Conservation (phyloP, 768 basidiomycete genomes). For the Tylopilus sp. region DNA sequence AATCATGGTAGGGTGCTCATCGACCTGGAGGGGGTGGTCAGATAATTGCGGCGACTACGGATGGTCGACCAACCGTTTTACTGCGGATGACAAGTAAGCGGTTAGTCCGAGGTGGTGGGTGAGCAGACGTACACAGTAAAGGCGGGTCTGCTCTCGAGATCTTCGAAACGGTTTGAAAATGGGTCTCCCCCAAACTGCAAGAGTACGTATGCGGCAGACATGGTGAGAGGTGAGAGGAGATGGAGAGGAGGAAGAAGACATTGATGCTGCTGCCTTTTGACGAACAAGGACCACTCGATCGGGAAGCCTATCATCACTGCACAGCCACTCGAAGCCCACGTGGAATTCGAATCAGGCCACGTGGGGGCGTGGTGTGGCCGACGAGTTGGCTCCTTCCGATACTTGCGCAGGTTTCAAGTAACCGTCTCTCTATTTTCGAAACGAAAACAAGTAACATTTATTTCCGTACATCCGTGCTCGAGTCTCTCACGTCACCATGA, state of each 20-base stretch:
- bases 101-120: neutral
- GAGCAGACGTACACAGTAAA: constrained; percentile 59
- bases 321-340: constrained; percentile 34
- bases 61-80: constrained; percentile 17
- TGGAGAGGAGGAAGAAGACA: constrained; percentile 14
- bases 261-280: constrained; percentile 30
- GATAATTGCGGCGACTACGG: neutral
- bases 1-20: constrained; percentile 55
- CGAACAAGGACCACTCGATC: constrained; percentile 42
- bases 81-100: constrained; percentile 11
- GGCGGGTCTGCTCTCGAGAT: constrained; percentile 58
- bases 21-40: constrained; percentile 39
- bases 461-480: neutral
- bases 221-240: constrained; percentile 20
- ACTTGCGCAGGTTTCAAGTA: constrained; percentile 14
- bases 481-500: neutral
- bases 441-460: neutral
- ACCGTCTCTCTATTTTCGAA: neutral
- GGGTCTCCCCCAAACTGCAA: constrained; percentile 65
- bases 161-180: constrained; percentile 58
- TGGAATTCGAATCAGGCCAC: constrained; percentile 32
- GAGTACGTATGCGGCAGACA: constrained; percentile 45
- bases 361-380: constrained; percentile 29
- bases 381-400: constrained; percentile 11
- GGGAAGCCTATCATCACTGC: constrained; percentile 29